Evolutionary conservation across 2,329 filamentous ascomycete species (phyloP), one percentile per base, ranked within the genome.

Genomic region (Acarospora socialis): DNA sequence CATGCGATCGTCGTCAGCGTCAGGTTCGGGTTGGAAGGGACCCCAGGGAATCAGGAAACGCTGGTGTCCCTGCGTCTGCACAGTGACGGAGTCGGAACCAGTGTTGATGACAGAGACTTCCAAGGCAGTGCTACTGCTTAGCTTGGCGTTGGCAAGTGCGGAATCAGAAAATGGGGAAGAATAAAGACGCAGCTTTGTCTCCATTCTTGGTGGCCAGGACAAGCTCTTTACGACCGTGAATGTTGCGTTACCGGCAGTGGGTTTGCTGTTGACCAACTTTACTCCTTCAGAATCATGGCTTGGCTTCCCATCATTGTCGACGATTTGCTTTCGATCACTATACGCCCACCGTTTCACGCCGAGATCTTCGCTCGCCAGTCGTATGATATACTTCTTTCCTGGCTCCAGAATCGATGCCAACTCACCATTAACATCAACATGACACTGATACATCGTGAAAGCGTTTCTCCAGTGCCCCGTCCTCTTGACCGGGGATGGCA

Each of bases 41-140:
- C 28, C 38, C 28, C 33, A 33, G 13, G 38, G 38, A 4, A 28
- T 25, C n/a, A 44, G 32, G 22, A 39, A 43, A 12, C 23, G 24
- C 28, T 41, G 42, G 15, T 34, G 31, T 18, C 38, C 40, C 10
- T 34, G 34, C 15, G 38, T 41, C 17, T 43, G 42, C 12, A 38
- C 30, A 4, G 27, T 41, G 15, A 43, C 35, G 4, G 33, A 5
- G 8, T 33, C 15, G 12, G 29, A 30, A 23, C 40, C 30, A 10
- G 30, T 38, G 16, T 43, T 43, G 5, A 25, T 27, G n/a, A 41
- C 34, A 9, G 34, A 23, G 20, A 43, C 26, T 18, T 33, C 27
- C 16, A 43, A 17, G 21, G 17, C 3, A 27, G 20, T 30, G 22
- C 30, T 33, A 4, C 22, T 33, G 20, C 30, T 21, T 5, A 18